phyloP scores from a whole-genome alignment of 2,329 filamentous ascomycete species.

The Amauroascus niger region DNA sequence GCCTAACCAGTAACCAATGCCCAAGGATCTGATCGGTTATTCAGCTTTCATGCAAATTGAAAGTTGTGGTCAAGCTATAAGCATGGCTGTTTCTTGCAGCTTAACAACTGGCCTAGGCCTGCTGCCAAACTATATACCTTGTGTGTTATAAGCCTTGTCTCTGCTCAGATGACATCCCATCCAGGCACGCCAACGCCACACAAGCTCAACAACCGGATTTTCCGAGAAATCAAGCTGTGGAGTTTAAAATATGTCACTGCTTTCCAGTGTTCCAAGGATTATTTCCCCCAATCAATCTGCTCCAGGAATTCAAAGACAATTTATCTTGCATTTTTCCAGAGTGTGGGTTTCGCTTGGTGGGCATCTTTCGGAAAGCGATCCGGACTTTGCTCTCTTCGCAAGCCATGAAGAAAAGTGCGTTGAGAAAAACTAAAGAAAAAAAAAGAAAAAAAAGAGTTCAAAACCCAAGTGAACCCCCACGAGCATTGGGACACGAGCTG shows the following conservation, averaged over 20 bases:
- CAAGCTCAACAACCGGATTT: constrained; percentile 6
- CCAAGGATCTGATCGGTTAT: constrained; percentile 3
- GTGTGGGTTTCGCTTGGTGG: background rate
- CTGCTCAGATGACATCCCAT: constrained; percentile 13
- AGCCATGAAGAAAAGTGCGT: no score
- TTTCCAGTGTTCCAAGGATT: background rate
- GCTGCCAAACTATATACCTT: background rate
- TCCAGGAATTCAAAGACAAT: background rate
- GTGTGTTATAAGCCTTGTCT: background rate
- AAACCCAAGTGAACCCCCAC: no score
- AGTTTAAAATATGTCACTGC: background rate
- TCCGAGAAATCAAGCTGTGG: background rate
- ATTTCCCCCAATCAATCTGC: background rate
- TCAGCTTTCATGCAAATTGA: constrained; percentile 5
- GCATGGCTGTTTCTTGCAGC: background rate
- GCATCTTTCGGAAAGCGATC: background rate
- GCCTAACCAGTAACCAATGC: constrained; percentile 5
- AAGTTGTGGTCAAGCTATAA: background rate
- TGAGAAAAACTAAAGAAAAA: no score
- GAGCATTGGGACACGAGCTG: background rate
- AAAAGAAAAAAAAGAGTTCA: no score
- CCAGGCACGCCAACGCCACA: constrained; percentile 5
- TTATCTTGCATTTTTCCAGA: background rate
- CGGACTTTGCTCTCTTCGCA: no score
- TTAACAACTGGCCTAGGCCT: constrained; percentile 4